Evolutionary conservation across 768 basidiomycete species (phyloP), one percentile per base, ranked within the genome.

Genomic region (Russula sp.): DNA sequence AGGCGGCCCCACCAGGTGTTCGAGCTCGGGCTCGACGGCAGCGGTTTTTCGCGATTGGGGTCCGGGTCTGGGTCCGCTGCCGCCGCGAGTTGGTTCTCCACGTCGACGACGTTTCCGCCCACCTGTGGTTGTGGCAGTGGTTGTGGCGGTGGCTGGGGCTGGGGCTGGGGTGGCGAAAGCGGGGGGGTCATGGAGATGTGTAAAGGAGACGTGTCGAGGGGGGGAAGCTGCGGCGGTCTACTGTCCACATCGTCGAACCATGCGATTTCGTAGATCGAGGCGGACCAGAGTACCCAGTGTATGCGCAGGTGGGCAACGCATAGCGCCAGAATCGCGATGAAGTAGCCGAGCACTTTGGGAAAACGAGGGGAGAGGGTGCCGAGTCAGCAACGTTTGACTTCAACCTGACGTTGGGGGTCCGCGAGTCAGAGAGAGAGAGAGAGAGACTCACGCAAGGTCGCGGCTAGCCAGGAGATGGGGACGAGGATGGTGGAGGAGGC

Each of bases 201-300:
- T 32, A 45, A 1, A 29, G 56, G 25, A 68, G 62, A 29, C 59
- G 60, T 7, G 62, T 49, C 32, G 56, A 67, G 53, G 38, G 67
- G 65, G 10, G 46, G 64, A 2, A 66, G 36, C 41, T 64, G 60
- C 22, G 67, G 57, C 48, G 3, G 29, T 13, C 34, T 63, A 47
- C 10, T 47, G 35, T 18, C 14, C 9, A 50, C 53, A 48, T 50
- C 52, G 7, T 52, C 51, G 68, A 86, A 89, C 88, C 87, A 88
- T 8, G 77, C 77, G 20, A 86, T 73, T n/a, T 74, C 69, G 60
- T 80, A 79, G 36, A 87, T 71, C 9, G 79, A 75, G 42, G 73
- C 73, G 25, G 55, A 71, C 85, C 85, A 88, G 61, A 89, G 74
- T 47, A 73, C 70, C 11, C 77, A 75, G 65, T 79, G 69, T 8